phyloP scores from a whole-genome alignment of 108 stramenopile species.

The Poteriospumella lacustris region DNA sequence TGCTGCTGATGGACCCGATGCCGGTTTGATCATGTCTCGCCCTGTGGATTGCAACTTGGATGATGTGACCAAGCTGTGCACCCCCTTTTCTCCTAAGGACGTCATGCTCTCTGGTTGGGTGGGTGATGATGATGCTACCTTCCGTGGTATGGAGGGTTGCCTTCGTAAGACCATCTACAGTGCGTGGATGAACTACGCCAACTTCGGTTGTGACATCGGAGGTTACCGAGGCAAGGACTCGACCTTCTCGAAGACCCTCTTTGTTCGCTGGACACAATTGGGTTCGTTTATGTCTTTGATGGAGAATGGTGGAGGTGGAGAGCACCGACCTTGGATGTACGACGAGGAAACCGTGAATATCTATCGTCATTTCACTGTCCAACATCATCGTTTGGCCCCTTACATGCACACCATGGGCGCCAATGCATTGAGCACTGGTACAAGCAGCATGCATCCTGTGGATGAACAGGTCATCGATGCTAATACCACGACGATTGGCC shows the following conservation, averaged over 20 bases:
- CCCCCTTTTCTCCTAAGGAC: constrained; percentile 26
- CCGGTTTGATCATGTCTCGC: constrained; percentile 29
- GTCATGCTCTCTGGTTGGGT: constrained; percentile 39
- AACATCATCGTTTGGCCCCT: constrained; percentile 17
- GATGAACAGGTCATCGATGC: not conserved
- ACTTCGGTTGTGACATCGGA: constrained; percentile 36
- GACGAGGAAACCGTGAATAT: constrained; percentile 21
- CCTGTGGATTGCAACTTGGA: constrained; percentile 32
- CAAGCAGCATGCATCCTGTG: not conserved
- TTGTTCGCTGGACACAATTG: constrained; percentile 28
- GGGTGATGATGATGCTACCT: constrained; percentile 37
- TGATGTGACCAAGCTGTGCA: constrained; percentile 1
- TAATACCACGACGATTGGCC: not conserved
- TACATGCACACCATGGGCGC: not conserved
- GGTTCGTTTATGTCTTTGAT: constrained; percentile 29
- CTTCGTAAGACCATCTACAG: constrained; percentile 33
- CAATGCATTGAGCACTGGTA: not conserved
- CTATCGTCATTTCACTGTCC: not conserved
- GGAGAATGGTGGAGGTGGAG: constrained; percentile 38
- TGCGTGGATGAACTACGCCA: constrained; percentile 25
- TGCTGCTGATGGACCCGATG: not conserved
- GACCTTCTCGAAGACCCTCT: not conserved
- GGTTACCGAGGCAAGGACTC: constrained; percentile 26
- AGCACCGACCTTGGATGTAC: constrained; percentile 25
- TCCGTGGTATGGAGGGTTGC: constrained; percentile 22